Base-by-base conservation (phyloP, 176 grass and related monocot species). In the Aegilops longissima region DNA sequence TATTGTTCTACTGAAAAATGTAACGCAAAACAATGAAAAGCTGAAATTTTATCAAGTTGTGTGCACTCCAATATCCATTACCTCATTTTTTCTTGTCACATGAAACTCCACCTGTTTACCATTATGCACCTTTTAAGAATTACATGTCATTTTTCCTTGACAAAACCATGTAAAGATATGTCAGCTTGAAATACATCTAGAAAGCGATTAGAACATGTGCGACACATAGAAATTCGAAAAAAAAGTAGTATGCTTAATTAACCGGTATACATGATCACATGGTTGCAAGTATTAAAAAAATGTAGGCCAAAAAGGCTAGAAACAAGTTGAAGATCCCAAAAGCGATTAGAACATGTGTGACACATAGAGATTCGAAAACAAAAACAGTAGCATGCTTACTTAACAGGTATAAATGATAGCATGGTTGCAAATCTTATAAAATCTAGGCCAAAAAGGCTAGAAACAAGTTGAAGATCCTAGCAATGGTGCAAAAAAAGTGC, bases 1-100 rank as follows among this genome's bases (percentile, higher is more conserved):
- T 82, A 78, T 35, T 84, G 51, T 73, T 90, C 61, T 84, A 66
- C 83, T 77, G 14, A 88, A 92, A 85, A 90, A 36, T 79, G 73
- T 80, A 88, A 73, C 20, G 30, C 61, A 74, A 83, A 69, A 64
- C 52, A 68, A 83, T 73, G 45, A 42, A 30, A 73, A 23, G 23
- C 80, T 88, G 71, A 70, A 27, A 90, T 79, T 79, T 34, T 83
- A 86, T 84, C 72, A 54, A 86, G 54, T 36, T 56, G 31, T 1
- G 27, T 89, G 30, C 52, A 63, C 73, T 89, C 14, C 42, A 71
- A 82, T 82, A 87, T 67, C 81, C 23, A 34, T 71, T 45, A 36
- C 34, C 63, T 61, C 82, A 21, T 87, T 89, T 85, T 77, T 25
- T 68, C 73, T 86, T 77, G 79, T 92, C 64, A 79, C 84, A 80